Evolutionary conservation across 495 filamentous ascomycete genomes (phyloP).

Genomic region (Podospora fimiseda): DNA sequence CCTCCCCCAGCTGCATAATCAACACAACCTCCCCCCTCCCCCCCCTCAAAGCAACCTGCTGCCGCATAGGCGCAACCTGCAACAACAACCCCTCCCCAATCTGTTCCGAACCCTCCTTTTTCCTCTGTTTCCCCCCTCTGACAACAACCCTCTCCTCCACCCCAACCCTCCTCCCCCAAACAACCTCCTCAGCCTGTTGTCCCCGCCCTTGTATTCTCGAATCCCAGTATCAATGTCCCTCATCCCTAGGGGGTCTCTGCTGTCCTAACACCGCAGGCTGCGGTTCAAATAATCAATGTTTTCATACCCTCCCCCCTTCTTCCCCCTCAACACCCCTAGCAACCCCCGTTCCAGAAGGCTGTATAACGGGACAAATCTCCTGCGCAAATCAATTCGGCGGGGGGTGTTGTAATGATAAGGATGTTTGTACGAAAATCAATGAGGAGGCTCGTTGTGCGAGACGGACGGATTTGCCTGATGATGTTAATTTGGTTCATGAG

Average conservation of each 20-base stretch:
- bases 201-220: conserved; percentile 26
- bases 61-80: conserved; percentile 32
- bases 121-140: conserved; percentile 15
- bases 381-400: conserved; percentile 60
- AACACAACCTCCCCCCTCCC: conserved; percentile 8
- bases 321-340: conserved; percentile 9
- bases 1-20: conserved; percentile 23
- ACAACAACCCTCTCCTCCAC: conserved; percentile 15
- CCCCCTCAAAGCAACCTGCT: conserved; percentile 27
- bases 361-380: conserved; percentile 66
- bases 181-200: conserved; percentile 34
- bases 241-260: conserved; percentile 36
- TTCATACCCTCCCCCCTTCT: conserved; percentile 18
- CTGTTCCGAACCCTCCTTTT: conserved; percentile 18
- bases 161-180: conserved; percentile 13
- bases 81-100: conserved; percentile 28
- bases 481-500: conserved; percentile 17
- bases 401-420: conserved; percentile 68
- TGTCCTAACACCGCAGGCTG: conserved; percentile 36
- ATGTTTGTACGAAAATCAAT: conserved; percentile 57
- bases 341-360: conserved; percentile 38
- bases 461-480: conserved; percentile 35
- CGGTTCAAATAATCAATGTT: conserved; percentile 18
- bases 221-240: conserved; percentile 38
- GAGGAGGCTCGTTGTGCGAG: conserved; percentile 46